Conservation (phyloP, 2,329 filamentous ascomycete genomes). For the Clonostachys chloroleuca region DNA sequence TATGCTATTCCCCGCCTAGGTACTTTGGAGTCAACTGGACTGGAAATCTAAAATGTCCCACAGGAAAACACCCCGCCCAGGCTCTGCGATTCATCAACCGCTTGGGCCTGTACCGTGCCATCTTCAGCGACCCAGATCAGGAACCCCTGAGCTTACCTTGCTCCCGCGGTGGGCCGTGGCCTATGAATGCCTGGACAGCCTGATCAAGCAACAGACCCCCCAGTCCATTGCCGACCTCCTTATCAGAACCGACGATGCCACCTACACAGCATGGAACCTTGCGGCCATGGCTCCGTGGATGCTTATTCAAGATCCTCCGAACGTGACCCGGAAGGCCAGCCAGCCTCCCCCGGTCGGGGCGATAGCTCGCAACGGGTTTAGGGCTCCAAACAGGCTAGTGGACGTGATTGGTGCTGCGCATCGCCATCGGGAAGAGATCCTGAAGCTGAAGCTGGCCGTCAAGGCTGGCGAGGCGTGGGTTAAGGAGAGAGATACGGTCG, state of each 20-base stretch:
- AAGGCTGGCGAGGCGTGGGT: constrained; percentile 29
- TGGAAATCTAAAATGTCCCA: background rate
- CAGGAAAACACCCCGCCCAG: constrained; percentile 53
- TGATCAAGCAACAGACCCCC: constrained; percentile 37
- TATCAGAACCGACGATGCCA: constrained; percentile 57
- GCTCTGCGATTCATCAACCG: constrained; percentile 63
- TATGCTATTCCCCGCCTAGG: constrained; percentile 11
- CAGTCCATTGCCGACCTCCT: constrained; percentile 49
- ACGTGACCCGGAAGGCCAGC: constrained; percentile 39
- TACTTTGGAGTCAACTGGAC: background rate
- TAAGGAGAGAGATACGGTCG: constrained; percentile 57
- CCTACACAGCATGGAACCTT: constrained; percentile 74
- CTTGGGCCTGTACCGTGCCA: constrained; percentile 64
- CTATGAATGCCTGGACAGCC: constrained; percentile 57
- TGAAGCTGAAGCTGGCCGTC: constrained; percentile 52
- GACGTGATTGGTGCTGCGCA: constrained; percentile 63
- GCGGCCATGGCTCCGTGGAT: constrained; percentile 73
- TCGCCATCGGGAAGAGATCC: constrained; percentile 60
- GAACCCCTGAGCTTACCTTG: constrained; percentile 48
- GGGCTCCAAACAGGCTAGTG: constrained; percentile 70
- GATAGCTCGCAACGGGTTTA: constrained; percentile 72
- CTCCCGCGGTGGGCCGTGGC: constrained; percentile 55
- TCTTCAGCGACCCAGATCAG: constrained; percentile 67
- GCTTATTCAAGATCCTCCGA: constrained; percentile 35
- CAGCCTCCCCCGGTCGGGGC: constrained; percentile 44